These are phyloP conservation scores for Diplodia scrobiculata DNA, from an alignment of 2,329 filamentous ascomycete species.

Conservation along the genomic window DNA sequence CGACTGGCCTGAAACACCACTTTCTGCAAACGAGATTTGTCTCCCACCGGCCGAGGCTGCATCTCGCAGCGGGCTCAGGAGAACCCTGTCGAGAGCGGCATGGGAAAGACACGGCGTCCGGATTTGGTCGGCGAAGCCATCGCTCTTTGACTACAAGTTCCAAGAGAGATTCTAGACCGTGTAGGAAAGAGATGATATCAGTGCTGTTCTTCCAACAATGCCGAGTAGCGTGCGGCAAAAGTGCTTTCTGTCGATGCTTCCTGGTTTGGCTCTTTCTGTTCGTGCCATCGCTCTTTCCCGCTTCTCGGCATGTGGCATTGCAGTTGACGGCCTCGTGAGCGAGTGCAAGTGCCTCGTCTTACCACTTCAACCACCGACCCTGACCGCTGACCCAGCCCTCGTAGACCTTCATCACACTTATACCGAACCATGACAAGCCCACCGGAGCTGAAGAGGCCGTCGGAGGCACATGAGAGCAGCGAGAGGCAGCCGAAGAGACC, in stretches of 20 bases:
- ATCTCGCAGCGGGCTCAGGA: not conserved
- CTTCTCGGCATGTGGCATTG: too few species aligned
- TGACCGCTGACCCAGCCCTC: too few species aligned
- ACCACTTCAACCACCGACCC: too few species aligned
- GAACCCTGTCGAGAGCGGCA: not conserved
- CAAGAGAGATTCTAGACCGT: not conserved
- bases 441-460: not conserved
- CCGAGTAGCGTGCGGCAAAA: too few species aligned
- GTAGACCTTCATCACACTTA: not conserved
- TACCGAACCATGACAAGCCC: not conserved
- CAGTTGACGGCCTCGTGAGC: too few species aligned
- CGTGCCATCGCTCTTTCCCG: too few species aligned
- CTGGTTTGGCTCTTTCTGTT: too few species aligned
- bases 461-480: not conserved
- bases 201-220: too few species aligned
- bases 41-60: not conserved
- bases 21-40: conserved; percentile 9
- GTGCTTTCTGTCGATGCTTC: too few species aligned
- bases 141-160: not conserved
- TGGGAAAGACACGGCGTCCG: not conserved
- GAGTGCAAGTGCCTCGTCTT: too few species aligned
- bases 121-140: not conserved
- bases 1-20: conserved; percentile 2
- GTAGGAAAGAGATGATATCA: not conserved
- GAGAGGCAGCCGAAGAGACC: not conserved